A percentile compares a stretch with the other conserved stretches of the same genome.
These are phyloP conservation scores for Irpex rosettiformis DNA, from an alignment of 1,284 basidiomycete species.

Conservation along the genomic window DNA sequence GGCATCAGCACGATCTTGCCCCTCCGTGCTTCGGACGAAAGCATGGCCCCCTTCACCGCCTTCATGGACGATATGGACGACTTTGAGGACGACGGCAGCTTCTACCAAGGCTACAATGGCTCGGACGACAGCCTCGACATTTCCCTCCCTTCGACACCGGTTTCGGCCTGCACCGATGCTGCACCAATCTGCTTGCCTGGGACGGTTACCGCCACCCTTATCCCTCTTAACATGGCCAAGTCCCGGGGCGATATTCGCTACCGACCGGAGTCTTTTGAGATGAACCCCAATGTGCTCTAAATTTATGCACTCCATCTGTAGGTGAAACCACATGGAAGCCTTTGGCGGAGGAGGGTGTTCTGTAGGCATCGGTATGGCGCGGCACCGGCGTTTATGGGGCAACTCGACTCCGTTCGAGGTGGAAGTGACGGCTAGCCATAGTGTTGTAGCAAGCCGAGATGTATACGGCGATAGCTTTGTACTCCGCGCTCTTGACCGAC, in stretches of 20 bases:
- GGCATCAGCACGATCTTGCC: not conserved
- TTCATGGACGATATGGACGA: not conserved
- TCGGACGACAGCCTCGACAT: not conserved
- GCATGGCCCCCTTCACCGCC: not conserved
- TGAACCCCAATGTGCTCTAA: not conserved
- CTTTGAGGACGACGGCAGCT: not conserved
- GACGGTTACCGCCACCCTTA: constrained; percentile 7
- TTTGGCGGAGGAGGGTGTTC: not conserved
- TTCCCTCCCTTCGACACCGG: not conserved
- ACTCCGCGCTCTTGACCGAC: not conserved
- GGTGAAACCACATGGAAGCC: not conserved
- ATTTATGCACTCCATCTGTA: not conserved
- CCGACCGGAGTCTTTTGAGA: constrained; percentile 14
- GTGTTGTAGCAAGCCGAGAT: not conserved
- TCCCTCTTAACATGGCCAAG: constrained; percentile 10
- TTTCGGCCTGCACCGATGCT: not conserved
- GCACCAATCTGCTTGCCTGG: constrained; percentile 6
- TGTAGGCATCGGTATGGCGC: not conserved
- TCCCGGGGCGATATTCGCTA: constrained; percentile 13
- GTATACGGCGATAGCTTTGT: not conserved
- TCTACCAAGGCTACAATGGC: not conserved
- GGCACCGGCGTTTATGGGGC: not conserved
- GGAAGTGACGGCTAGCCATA: not conserved
- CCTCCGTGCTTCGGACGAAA: not conserved
- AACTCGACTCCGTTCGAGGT: not conserved